Evolutionary conservation across 176 grass and related monocot species (phyloP).

Genomic region (Phyllostachys edulis): DNA sequence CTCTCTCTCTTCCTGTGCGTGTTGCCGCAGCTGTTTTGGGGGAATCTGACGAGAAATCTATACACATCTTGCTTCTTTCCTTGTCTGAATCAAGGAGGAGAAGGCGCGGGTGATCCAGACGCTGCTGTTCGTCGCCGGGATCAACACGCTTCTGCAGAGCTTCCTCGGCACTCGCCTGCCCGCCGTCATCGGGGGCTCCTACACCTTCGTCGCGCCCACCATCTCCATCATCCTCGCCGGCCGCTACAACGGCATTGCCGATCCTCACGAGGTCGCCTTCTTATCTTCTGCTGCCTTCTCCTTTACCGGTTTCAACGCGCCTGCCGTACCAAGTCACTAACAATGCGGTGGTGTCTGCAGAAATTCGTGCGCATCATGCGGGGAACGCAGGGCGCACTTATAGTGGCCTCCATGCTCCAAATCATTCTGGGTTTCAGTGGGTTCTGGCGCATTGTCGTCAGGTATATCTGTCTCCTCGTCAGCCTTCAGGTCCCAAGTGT

Average conservation of each 20-base stretch:
- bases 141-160: slow-evolving; percentile 90
- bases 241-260: slow-evolving; percentile 56
- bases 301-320: background rate
- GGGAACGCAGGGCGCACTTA: slow-evolving; percentile 86
- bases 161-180: slow-evolving; percentile 79
- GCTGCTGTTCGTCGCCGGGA: slow-evolving; percentile 77
- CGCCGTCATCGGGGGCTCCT: slow-evolving; percentile 82
- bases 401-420: slow-evolving; percentile 79
- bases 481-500: slow-evolving; percentile 7
- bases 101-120: slow-evolving; percentile 94
- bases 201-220: slow-evolving; percentile 77
- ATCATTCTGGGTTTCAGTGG: slow-evolving; percentile 87
- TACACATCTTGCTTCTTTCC: background rate
- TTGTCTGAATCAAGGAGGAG: slow-evolving; percentile 59
- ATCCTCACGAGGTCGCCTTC: slow-evolving; percentile 64
- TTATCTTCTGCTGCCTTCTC: background rate
- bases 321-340: background rate
- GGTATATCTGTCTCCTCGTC: slow-evolving; percentile 23
- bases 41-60: slow-evolving; percentile 8
- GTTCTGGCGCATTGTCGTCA: slow-evolving; percentile 76
- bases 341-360: slow-evolving; percentile 37
- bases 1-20: background rate
- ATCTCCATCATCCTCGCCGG: slow-evolving; percentile 78
- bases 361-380: slow-evolving; percentile 77
- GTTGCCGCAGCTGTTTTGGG: background rate